phyloP scores from a whole-genome alignment of 352 stramenopile genomes.

The Pythium phragmitis region DNA sequence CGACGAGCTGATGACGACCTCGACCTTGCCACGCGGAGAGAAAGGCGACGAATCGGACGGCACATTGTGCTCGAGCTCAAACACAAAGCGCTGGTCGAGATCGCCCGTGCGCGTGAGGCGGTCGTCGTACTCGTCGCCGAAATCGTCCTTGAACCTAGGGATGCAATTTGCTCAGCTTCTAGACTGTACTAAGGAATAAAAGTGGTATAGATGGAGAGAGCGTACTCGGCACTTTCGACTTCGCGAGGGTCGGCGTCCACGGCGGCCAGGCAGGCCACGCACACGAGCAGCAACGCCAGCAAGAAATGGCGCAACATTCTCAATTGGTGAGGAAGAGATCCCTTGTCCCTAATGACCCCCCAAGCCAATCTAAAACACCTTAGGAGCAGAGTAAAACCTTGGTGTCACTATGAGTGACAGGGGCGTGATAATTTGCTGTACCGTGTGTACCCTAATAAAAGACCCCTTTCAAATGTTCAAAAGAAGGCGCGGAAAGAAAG shows the following conservation, averaged over 20 bases:
- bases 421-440: conserved; percentile 1
- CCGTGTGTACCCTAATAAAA: conserved; percentile 14
- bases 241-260: conserved; percentile 50
- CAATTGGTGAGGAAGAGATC: not conserved
- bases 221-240: conserved; percentile 62
- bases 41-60: conserved; percentile 32
- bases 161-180: conserved; percentile 18
- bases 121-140: conserved; percentile 66
- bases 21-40: conserved; percentile 49
- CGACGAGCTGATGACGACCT: conserved; percentile 54
- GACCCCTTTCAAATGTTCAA: conserved; percentile 30
- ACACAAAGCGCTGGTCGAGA: conserved; percentile 47
- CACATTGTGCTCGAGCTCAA: conserved; percentile 69
- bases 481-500: conserved; percentile 7
- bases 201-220: conserved; percentile 4
- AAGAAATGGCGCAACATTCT: conserved; percentile 28
- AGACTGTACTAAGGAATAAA: not conserved
- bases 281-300: conserved; percentile 35
- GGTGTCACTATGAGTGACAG: not conserved
- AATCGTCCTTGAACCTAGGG: conserved; percentile 61
- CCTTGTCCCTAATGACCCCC: not conserved
- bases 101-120: conserved; percentile 32
- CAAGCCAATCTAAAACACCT: not conserved
- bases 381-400: conserved; percentile 9
- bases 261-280: conserved; percentile 18